These are phyloP conservation scores for Furcasterigmium furcatum DNA, from an alignment of 2,329 filamentous ascomycete species.

Conservation along the genomic window DNA sequence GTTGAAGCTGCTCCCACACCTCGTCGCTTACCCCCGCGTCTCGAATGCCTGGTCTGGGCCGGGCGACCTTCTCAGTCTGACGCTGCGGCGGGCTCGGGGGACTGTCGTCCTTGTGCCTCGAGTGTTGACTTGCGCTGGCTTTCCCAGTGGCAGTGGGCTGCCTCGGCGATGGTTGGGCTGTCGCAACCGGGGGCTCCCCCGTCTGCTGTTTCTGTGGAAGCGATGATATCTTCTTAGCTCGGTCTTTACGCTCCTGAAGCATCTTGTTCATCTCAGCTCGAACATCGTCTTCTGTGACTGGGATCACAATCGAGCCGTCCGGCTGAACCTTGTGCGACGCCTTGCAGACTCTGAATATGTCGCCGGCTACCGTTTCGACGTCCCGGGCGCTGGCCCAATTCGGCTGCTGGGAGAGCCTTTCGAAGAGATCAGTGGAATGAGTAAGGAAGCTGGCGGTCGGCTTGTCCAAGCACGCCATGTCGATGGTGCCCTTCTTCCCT, in stretches of 20 bases:
- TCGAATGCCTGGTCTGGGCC: constrained; percentile 23
- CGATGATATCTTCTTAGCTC: neutral
- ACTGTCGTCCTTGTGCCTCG: too few species aligned
- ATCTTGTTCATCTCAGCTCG: constrained; percentile 17
- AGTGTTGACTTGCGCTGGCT: too few species aligned
- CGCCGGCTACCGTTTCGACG: constrained; percentile 49
- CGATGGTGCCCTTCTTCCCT: neutral
- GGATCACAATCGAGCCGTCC: constrained; percentile 2
- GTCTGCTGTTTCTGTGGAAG: neutral
- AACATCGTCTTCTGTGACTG: constrained; percentile 14
- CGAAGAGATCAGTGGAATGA: constrained; percentile 29
- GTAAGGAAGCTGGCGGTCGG: constrained; percentile 10
- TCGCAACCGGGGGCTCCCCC: too few species aligned
- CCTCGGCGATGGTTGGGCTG: too few species aligned
- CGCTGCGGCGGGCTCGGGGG: too few species aligned
- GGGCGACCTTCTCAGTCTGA: too few species aligned
- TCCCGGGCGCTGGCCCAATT: constrained; percentile 65
- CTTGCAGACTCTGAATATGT: constrained; percentile 42
- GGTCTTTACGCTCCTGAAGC: constrained; percentile 10
- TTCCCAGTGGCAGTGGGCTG: too few species aligned
- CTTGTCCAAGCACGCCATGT: constrained; percentile 18
- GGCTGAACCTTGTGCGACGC: constrained; percentile 21
- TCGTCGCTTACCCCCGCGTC: constrained; percentile 58
- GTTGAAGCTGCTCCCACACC: constrained; percentile 58
- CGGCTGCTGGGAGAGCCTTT: constrained; percentile 32